Percentiles rank a stretch among this genome's conserved stretches.
Conservation (phyloP, 192 early-diverging fungal species). For the Backusella tuberculispora region DNA sequence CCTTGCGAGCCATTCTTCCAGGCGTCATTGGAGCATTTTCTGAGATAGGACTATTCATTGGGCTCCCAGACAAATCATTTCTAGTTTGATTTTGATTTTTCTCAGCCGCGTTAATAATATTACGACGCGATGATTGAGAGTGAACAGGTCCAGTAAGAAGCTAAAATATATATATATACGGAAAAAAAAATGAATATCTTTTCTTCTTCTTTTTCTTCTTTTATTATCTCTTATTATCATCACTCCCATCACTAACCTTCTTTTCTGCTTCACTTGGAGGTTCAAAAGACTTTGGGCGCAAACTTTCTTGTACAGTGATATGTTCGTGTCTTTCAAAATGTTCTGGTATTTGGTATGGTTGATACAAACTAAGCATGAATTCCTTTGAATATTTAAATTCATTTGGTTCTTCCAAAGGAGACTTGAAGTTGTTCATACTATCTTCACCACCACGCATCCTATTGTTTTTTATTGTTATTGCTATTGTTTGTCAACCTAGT, state of each 20-base stretch:
- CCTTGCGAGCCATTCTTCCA: constrained; percentile 17
- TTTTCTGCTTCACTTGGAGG: constrained; percentile 54
- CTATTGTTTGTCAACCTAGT: background rate
- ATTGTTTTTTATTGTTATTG: background rate
- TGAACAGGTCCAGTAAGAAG: constrained; percentile 38
- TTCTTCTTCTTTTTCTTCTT: background rate
- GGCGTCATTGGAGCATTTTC: constrained; percentile 27
- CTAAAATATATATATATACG: background rate
- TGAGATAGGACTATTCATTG: constrained; percentile 25
- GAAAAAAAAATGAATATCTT: background rate
- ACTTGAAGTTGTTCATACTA: constrained; percentile 4
- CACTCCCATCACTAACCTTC: constrained; percentile 45
- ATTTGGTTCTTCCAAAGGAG: constrained; percentile 36
- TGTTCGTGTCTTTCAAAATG: constrained; percentile 71
- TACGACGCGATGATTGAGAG: constrained; percentile 35
- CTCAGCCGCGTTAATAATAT: constrained; percentile 20
- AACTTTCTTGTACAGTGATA: constrained; percentile 62
- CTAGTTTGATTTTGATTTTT: background rate
- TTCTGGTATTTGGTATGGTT: constrained; percentile 53
- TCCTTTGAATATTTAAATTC: constrained; percentile 76
- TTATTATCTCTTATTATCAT: too few relatives aligned
- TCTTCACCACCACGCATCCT: constrained; percentile 40
- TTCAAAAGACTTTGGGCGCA: constrained; percentile 62
- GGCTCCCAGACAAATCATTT: constrained; percentile 18
- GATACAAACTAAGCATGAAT: constrained; percentile 73